phyloP scores from a whole-genome alignment of 2,329 filamentous ascomycete species.

The Lecanicillium sp. region DNA sequence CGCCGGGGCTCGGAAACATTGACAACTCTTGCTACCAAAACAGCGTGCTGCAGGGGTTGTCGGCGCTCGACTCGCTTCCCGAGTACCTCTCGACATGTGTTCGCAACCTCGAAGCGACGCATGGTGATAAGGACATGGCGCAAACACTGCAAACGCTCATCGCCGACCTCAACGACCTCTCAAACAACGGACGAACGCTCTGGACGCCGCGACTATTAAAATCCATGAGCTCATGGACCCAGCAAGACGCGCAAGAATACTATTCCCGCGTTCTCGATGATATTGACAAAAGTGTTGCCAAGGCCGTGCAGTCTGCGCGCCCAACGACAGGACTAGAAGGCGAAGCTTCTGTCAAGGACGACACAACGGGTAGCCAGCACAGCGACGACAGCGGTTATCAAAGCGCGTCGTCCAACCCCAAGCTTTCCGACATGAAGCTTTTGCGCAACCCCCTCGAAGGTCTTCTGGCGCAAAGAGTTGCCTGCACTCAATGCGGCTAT shows the following conservation, averaged over 20 bases:
- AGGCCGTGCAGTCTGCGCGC: conserved; percentile 27
- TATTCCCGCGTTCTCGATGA: conserved; percentile 84
- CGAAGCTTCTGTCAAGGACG: conserved; percentile 28
- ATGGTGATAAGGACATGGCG: conserved; percentile 28
- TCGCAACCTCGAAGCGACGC: conserved; percentile 17
- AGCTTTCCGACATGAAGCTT: conserved; percentile 26
- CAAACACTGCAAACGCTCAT: conserved; percentile 57
- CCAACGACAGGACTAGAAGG: conserved; percentile 30
- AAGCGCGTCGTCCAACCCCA: conserved; percentile 32
- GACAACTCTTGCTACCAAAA: conserved; percentile 99
- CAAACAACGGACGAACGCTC: conserved; percentile 66
- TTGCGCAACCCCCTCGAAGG: conserved; percentile 78
- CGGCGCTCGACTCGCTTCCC: conserved; percentile 64
- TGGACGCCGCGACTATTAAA: conserved; percentile 80
- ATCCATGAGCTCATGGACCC: conserved; percentile 89
- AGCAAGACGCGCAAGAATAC: conserved; percentile 97
- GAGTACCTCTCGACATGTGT: conserved; percentile 52
- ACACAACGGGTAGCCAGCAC: conserved; percentile 36
- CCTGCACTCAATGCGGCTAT: conserved; percentile 77
- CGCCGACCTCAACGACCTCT: conserved; percentile 57
- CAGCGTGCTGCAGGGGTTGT: conserved; percentile 79
- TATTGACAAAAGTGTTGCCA: conserved; percentile 67
- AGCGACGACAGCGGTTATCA: conserved; percentile 53
- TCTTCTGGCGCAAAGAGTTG: conserved; percentile 77
- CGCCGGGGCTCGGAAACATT: conserved; percentile 73